Evolutionary conservation across 352 stramenopile species (phyloP), one percentile per base, ranked within the genome.

Genomic region (Globisporangium canariense): DNA sequence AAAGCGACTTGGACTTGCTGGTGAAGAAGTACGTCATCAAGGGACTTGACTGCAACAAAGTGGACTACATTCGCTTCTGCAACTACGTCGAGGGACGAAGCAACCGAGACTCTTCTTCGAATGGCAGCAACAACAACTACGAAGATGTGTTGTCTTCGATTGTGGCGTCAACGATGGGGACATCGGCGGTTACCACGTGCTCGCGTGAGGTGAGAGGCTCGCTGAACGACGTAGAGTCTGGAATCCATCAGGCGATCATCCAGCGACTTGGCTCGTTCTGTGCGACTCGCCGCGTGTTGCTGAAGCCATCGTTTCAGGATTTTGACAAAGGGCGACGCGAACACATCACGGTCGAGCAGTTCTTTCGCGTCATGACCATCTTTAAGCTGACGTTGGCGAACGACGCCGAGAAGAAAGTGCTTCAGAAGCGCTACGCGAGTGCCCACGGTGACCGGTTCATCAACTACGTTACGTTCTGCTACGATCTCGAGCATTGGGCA

Each of bases 391-490:
- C 70, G 1, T 38, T 93, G 10, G 66, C 67, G 9, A 74, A 61
- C 20, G 76, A 87, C 16, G 70, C 54, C 7, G 86, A 94, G 64
- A 73, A 69, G 32, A 70, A 64, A 18, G 77, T 83, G 5, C 49
- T 94, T n/a, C 68, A 92, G 30, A 85, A 84, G 63, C 79, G 82
- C 5, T 94, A 93, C 45, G 64, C 79, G 9, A 94, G 86, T 52
- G 62, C 76, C 3, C 79, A 92, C 53, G 86, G 81, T 36, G 84
- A 93, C 11, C 73, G 78, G 4, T 94, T 90, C 40, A 66, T 94
- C 25, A 94, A 93, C 72, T 94, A 92, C 56, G 83, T 91, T 49
- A 93, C 83, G 0, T 94, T 94, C 47, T 94, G 86, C 67, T 79
- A 83, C 52, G 86, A 93, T 28, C 67, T 94, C 3, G 86, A 93